Base-by-base conservation (phyloP, 352 stramenopile species). In the Phytophthora colocasiae region DNA sequence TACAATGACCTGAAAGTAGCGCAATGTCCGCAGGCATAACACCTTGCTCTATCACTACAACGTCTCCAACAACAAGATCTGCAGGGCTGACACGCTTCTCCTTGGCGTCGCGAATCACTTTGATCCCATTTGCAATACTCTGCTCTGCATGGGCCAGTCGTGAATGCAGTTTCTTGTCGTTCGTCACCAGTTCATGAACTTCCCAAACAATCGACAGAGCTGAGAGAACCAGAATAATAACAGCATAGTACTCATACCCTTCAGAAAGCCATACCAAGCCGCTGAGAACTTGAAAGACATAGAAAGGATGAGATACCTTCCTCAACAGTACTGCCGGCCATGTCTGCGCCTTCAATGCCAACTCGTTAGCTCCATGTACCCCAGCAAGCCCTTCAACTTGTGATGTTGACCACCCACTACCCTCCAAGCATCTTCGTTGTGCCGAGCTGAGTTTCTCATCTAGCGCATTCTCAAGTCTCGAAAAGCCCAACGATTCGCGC, bases 241-340 rank as follows among this genome's bases (percentile, higher is more conserved):
- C 54, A 19, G 86, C 77, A 57, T 95, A 95, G 3, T 79, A 83
- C 29, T 63, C 82, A 55, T 95, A 95, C 6, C 46, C 62, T 61
- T 93, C 81, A 46, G 67, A 79, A 38, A 93, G 58, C 87, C 87
- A 95, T 47, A 95, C 74, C 32, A 88, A 17, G 6, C 79, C 81
- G 31, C 84, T 91, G 19, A 80, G 48, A 14, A 91, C 62, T 56
- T 94, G 86, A 59, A 94, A 92, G 15, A 94, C 62, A 64, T 94
- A 94, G 65, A 93, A 94, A 50, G 86, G 86, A 26, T 94, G 86
- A 15, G 91, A 44, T 12, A 93, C 68, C 48, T 92, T 92, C 36
- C 81, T 76, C 9, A 93, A 56, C 7, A 94, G 67, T 47, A 91
- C 77, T 8, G 26, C 17, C 0, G 63, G 69, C 78, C 80, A 87